Percentiles rank a stretch among this genome's conserved stretches.
Evolutionary conservation across 1,284 basidiomycete species (phyloP).

Genomic region (Gomphus bonarii): DNA sequence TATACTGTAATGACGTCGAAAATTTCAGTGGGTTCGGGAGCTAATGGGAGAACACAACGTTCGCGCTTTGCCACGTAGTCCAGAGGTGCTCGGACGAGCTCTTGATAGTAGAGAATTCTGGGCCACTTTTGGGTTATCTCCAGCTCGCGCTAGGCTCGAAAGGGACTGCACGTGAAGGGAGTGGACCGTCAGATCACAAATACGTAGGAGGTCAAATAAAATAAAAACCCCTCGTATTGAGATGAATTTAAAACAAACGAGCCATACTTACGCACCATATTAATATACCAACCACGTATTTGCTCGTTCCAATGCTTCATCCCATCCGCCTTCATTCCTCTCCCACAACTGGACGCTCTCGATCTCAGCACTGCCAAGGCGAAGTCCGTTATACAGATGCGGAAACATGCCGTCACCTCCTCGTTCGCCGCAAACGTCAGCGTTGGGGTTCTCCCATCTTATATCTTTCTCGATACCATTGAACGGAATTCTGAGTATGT

Average conservation of each 20-base stretch:
- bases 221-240: background rate
- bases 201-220: background rate
- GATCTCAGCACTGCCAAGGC: conserved; percentile 31
- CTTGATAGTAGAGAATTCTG: conserved; percentile 56
- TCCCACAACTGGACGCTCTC: conserved; percentile 24
- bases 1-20: background rate
- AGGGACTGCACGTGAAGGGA: background rate
- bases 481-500: conserved; percentile 37
- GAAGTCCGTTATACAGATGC: conserved; percentile 43
- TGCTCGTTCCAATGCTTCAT: conserved; percentile 23
- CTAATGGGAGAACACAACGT: conserved; percentile 44
- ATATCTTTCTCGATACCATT: conserved; percentile 27
- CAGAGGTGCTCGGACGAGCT: conserved; percentile 37
- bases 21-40: conserved; percentile 40
- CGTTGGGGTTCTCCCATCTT: conserved; percentile 38
- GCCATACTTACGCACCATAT: background rate
- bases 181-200: background rate
- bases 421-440: conserved; percentile 30
- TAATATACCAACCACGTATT: conserved; percentile 17
- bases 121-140: conserved; percentile 22
- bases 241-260: background rate
- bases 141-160: conserved; percentile 3
- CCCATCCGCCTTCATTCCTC: conserved; percentile 23
- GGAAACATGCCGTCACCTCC: conserved; percentile 42
- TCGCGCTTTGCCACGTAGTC: conserved; percentile 39